Base-by-base conservation (phyloP, 2,329 filamentous ascomycete genomes). In the Fusarium annulatum region DNA sequence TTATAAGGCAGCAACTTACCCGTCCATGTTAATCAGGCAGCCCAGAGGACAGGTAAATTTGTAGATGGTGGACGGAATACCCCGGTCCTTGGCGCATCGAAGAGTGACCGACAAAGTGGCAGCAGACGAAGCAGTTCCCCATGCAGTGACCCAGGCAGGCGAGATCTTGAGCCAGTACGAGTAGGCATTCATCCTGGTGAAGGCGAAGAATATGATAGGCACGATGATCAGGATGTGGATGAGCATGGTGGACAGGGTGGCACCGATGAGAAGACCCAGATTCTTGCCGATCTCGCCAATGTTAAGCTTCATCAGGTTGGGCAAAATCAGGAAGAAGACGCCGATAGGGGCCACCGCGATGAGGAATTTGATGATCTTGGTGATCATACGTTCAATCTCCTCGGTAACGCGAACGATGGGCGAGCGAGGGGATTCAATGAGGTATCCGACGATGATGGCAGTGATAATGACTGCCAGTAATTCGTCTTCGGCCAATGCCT, bases 251-350 rank as follows among this genome's bases (percentile, higher is more conserved):
- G 80, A 79, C 10, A 88, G 75, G 1, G 84, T 83, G 1, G 80
- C 85, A 12, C 84, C 86, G 46, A 88, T 87, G 18, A 88, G 79
- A 6, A 88, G 78, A 19, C 86, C 87, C 6, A 88, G 77, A 69
- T 88, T 88, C 39, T 78, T 67, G 21, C 86, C 87, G 43, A 88
- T 86, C 14, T 84, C 79, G 9, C 74, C 79, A 46, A 88, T 84
- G 67, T 87, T 79, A 30, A 88, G 83, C 45, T 80, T 84, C 79
- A 88, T 84, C 46, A 88, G 76, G 73, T 88, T 88, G 45, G 86
- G 81, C 66, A 88, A 76, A 70, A 88, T 88, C 42, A 88, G 79
- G 79, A 86, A 88, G 79, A 88, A 88, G 60, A 88, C 86, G 72
- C 86, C 86, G 36, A 87, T 80, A 3, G 87, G 86, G 1, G 86